Conservation (phyloP, 2,329 filamentous ascomycete genomes). For the Colletotrichum tropicale region DNA sequence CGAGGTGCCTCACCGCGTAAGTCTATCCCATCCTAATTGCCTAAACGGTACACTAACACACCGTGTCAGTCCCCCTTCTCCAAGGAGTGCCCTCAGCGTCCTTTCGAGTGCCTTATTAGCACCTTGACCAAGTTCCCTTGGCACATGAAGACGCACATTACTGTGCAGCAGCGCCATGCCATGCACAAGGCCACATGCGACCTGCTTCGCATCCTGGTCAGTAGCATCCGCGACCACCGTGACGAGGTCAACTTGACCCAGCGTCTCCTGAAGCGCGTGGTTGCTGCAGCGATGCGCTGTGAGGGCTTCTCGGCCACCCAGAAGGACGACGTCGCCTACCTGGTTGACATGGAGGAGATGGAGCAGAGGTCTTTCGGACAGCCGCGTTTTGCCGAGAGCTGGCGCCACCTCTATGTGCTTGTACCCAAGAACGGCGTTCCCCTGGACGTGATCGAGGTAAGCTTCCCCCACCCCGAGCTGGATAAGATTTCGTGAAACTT, state of each 20-base stretch:
- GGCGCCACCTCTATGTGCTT: constrained; percentile 58
- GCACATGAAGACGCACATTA: constrained; percentile 62
- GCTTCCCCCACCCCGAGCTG: constrained; percentile 22
- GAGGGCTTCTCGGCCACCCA: constrained; percentile 65
- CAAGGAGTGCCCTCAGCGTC: constrained; percentile 65
- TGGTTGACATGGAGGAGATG: constrained; percentile 39
- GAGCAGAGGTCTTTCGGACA: constrained; percentile 46
- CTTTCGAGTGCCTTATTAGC: constrained; percentile 70
- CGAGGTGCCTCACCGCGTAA: constrained; percentile 65
- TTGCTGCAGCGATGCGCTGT: constrained; percentile 58
- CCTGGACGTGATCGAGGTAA: constrained; percentile 60
- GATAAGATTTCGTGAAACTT: background rate
- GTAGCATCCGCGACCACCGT: constrained; percentile 31
- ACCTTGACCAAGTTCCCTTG: constrained; percentile 68
- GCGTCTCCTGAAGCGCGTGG: constrained; percentile 58
- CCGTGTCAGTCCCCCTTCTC: constrained; percentile 60
- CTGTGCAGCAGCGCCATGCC: constrained; percentile 57
- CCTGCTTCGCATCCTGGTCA: constrained; percentile 39
- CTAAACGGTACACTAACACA: background rate
- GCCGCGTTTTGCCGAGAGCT: constrained; percentile 51
- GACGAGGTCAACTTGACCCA: constrained; percentile 51
- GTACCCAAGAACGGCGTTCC: constrained; percentile 52
- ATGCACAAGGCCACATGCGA: constrained; percentile 56
- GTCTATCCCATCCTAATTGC: constrained; percentile 29
- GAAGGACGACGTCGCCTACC: constrained; percentile 62